Base-by-base conservation (phyloP, 2,329 filamentous ascomycete species). In the Xylariaceae sp. region DNA sequence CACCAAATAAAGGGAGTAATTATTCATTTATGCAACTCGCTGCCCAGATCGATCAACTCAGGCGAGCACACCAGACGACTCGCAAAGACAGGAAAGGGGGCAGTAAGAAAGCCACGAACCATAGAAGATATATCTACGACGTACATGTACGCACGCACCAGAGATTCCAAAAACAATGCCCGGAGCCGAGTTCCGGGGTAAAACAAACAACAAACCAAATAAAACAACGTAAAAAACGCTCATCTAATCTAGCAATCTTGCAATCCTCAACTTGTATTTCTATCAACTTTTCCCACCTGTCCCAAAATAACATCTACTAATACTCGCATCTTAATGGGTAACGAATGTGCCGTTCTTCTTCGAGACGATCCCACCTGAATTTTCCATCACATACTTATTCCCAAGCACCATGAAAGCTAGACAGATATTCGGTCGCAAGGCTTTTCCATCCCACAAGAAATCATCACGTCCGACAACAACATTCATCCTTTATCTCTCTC, bases 371-470 rank as follows among this genome's bases (percentile, higher is more conserved):
- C 26, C 34, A n/a, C 13, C 34, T 16, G 29, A 22, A 18, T 51
- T n/a, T 1, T 5, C 18, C 10, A 42, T 34, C 9, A 49, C 8
- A 54, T 34, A n/a, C n/a, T n/a, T n/a, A 34, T 15, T 41, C 18
- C 12, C 12, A 15, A 54, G 47, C 44, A 48, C 34, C 19, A 29
- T 49, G 29, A 29, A 29, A 51, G 49, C 47, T 18, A 50, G 10
- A 2, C 15, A 34, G 13, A 8, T 12, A 15, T 13, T 6, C 1
- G 30, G 36, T 10, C 30, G 22, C 34, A 40, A 43, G 19, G 19
- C 5, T 21, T 37, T 32, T 22, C 12, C 32, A 42, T 30, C 21
- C 13, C 15, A 13, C 3, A 4, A 15, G 19, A 29, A 30, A 41
- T 29, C 16, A 30, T 47, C n/a, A 32, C 16, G 37, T 18, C 6